Percentiles rank a stretch among this genome's conserved stretches.
These are phyloP conservation scores for Wickerhamia fluorescens DNA, from an alignment of 805 yeast species.

Conservation along the genomic window DNA sequence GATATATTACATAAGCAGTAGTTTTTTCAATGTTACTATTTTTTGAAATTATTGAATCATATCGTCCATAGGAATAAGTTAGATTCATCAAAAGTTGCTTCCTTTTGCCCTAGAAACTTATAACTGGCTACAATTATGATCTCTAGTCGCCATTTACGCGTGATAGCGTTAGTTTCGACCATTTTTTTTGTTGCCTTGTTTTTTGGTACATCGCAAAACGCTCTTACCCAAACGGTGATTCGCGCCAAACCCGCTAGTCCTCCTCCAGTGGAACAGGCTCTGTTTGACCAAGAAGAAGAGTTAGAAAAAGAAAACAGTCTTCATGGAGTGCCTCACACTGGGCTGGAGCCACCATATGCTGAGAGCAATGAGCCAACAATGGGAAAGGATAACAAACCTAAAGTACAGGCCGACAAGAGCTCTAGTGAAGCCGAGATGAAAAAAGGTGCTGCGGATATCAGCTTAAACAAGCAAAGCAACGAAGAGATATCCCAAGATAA, in stretches of 20 bases:
- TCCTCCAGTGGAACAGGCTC: constrained; percentile 2
- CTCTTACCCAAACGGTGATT: constrained; percentile 26
- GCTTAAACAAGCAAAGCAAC: too few species aligned
- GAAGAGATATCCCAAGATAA: too few species aligned
- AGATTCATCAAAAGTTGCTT: too few species aligned
- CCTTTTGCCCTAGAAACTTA: too few species aligned
- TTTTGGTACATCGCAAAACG: constrained; percentile 38
- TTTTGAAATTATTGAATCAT: too few species aligned
- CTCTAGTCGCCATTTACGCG: constrained; percentile 45
- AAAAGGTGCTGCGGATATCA: constrained; percentile 10
- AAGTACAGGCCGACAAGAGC: constrained; percentile 20
- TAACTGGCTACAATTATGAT: too few species aligned
- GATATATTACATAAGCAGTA: too few species aligned
- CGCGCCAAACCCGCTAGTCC: constrained; percentile 20
- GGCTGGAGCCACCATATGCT: constrained; percentile 30
- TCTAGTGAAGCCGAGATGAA: constrained; percentile 8
- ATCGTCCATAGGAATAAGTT: too few species aligned
- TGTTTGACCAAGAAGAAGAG: constrained; percentile 11
- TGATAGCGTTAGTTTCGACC: constrained; percentile 44
- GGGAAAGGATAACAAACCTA: constrained; percentile 11
- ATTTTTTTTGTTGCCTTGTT: constrained; percentile 44
- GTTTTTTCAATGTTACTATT: too few species aligned
- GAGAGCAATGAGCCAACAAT: constrained; percentile 7
- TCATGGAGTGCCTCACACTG: constrained; percentile 29
- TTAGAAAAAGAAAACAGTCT: constrained; percentile 16